A percentile compares a stretch with the other conserved stretches of the same genome.
These are phyloP conservation scores for Leishmania gerbilli DNA, from an alignment of 208 protist species.

Conservation along the genomic window DNA sequence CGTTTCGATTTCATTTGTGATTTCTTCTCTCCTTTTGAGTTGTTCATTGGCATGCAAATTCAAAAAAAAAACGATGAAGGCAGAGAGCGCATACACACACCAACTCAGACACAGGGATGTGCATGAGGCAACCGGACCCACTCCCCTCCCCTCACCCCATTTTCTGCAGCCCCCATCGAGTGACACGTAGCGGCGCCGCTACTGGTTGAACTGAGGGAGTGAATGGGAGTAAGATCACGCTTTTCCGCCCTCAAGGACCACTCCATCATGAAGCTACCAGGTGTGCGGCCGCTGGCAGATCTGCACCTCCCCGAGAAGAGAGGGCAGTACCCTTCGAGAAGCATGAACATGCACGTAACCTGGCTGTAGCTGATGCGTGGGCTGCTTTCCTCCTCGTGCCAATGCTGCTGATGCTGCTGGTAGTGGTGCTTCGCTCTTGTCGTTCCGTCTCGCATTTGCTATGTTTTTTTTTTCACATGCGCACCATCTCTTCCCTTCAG, in stretches of 20 bases:
- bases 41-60: background rate
- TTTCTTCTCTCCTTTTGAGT: slow-evolving; percentile 22
- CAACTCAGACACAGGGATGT: background rate
- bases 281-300: background rate
- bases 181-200: background rate
- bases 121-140: background rate
- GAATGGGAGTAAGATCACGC: background rate
- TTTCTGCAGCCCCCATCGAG: background rate
- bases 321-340: background rate
- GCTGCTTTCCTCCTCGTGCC: slow-evolving; percentile 4
- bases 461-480: background rate
- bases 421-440: background rate
- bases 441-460: background rate
- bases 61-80: background rate
- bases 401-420: slow-evolving; percentile 3
- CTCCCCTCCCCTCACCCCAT: background rate
- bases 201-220: background rate
- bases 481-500: background rate
- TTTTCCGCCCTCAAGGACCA: background rate
- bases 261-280: background rate
- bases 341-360: background rate
- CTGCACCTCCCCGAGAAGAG: background rate
- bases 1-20: slow-evolving; percentile 7
- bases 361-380: background rate
- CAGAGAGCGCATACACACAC: background rate